These are phyloP conservation scores for Mariannaea elegans DNA, from an alignment of 2,329 filamentous ascomycete genomes.

Conservation along the genomic window DNA sequence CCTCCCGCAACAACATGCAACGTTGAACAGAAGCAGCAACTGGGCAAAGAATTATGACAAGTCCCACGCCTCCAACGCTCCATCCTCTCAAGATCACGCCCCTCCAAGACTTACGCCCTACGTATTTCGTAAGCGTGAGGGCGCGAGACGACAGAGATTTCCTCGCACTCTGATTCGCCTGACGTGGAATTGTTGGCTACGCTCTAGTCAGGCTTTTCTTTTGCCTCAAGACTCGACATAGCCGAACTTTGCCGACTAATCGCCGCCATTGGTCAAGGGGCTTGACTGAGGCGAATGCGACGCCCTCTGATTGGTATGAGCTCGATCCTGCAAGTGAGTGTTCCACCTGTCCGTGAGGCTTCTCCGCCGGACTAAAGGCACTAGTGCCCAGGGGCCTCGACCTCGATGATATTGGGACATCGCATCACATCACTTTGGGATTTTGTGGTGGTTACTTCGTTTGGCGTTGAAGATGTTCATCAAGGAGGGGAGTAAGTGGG, in stretches of 20 bases:
- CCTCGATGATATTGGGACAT: conserved; percentile 1
- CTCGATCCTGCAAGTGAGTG: conserved; percentile 23
- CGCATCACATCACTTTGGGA: conserved; percentile 16
- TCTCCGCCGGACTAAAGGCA: conserved; percentile 35
- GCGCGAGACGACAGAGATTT: conserved; percentile 36
- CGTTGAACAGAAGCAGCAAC: conserved; percentile 20
- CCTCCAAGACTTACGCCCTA: conserved; percentile 1
- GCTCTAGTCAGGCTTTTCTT: conserved; percentile 19
- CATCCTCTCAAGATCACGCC: conserved; percentile 24
- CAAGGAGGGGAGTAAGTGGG: conserved; percentile 17
- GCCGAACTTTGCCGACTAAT: conserved; percentile 40
- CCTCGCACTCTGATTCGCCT: conserved; percentile 31
- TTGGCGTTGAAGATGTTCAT: not conserved
- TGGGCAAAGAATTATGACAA: not conserved
- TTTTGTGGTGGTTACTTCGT: conserved; percentile 10
- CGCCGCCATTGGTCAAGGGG: conserved; percentile 31
- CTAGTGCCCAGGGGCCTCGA: conserved; percentile 16
- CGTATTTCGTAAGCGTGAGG: conserved; percentile 27
- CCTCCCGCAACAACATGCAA: conserved; percentile 23
- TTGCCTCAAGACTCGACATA: conserved; percentile 19
- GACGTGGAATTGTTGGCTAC: conserved; percentile 18
- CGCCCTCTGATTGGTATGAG: conserved; percentile 29
- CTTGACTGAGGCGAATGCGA: not conserved
- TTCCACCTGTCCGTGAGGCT: conserved; percentile 32
- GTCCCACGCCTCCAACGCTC: conserved; percentile 22